Percentiles rank a stretch among this genome's conserved stretches.
Evolutionary conservation across 441 rosid genomes (phyloP).

Genomic region (Jatropha podagrica): DNA sequence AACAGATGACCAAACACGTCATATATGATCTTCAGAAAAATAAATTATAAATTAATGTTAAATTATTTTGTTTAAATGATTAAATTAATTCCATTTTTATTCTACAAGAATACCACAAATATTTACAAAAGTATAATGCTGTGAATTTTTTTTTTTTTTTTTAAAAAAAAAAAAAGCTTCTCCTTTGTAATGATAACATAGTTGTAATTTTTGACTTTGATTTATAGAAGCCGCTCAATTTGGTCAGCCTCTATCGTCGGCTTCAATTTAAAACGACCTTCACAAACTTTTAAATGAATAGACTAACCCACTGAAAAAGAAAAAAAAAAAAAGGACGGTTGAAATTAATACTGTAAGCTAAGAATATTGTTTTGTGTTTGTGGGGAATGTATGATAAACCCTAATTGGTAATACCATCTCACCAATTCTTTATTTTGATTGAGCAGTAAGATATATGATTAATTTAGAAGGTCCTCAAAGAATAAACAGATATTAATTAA

Average conservation of each 20-base stretch:
- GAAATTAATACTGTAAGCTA: background rate
- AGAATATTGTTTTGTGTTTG: background rate
- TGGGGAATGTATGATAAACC: too few relatives aligned
- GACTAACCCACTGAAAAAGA: background rate
- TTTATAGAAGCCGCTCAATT: constrained; percentile 12
- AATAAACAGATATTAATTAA: background rate
- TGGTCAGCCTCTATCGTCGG: constrained; percentile 24
- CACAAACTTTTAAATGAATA: constrained; percentile 21
- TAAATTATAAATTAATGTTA: too few relatives aligned
- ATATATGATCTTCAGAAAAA: too few relatives aligned
- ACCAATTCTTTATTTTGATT: constrained; percentile 17
- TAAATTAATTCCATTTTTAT: too few relatives aligned
- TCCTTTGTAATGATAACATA: constrained; percentile 27
- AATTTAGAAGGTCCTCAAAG: background rate
- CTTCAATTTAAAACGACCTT: constrained; percentile 20
- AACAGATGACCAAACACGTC: background rate
- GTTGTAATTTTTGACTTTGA: constrained; percentile 30
- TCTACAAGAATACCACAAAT: too few relatives aligned
- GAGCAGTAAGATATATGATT: constrained; percentile 1
- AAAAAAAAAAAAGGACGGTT: background rate
- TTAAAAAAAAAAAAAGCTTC: background rate
- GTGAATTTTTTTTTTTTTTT: too few relatives aligned
- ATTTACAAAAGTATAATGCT: too few relatives aligned
- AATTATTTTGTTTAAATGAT: too few relatives aligned
- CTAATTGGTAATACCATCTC: too few relatives aligned